Evolutionary conservation across 306 rosid species (phyloP), one percentile per base, ranked within the genome.

Genomic region (Quercus dentata): DNA sequence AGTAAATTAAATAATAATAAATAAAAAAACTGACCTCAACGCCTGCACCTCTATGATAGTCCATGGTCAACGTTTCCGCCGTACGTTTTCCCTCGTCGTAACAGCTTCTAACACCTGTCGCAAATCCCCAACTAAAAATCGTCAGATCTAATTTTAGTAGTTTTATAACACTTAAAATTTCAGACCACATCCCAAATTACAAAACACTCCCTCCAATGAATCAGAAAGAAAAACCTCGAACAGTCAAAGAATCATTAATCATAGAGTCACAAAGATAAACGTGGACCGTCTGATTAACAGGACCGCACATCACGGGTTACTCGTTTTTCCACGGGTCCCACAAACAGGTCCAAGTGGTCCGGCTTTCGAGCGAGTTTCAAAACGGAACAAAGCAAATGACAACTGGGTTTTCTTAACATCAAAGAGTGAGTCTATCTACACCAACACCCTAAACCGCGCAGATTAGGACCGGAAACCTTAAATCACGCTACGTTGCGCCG

Each of bases 81-180:
- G 99, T 95, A 38, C 99, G 99, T 77, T 95, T 95, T 70, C 99
- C 99, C 87, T 95, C 99, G 7, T 95, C 99, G 86, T 95, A 95
- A 84, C 99, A 95, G 30, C 99, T 95, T 56, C 99, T 84, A 77
- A 95, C 99, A 93, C 99, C 99, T 95, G 99, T 84, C 90, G 49
- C 59, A 3, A 71, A 33, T 15, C 49, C 54, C 76, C 2, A 54
- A 11, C 49, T 5, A n/a, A 7, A n/a, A 35, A 6, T 41, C 31
- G 76, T 28, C 57, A 51, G 74, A 61, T 73, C 82, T 38, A 25
- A 31, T 38, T 17, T 2, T 58, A 55, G 30, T 1, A 55, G 30
- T 1, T 28, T 2, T 64, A n/a, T 2, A 46, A 46, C 54, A 46
- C 54, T 11, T 2, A 46, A 46, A 46, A 46, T 9, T 9, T 46